Conservation (phyloP, 495 filamentous ascomycete species). For the Chaetomium tenue region DNA sequence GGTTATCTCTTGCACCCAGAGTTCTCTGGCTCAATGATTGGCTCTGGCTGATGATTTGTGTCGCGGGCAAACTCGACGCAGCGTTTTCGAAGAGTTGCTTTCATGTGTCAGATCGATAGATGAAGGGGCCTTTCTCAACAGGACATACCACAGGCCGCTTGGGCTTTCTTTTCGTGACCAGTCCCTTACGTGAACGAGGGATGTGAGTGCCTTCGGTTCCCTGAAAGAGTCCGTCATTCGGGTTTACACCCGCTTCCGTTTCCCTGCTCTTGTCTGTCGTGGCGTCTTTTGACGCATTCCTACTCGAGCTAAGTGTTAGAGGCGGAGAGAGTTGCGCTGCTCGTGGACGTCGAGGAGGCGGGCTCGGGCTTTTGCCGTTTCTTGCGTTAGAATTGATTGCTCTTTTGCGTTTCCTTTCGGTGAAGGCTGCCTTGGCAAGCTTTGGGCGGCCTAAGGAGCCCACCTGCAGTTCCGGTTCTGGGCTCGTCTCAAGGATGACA, state of each 20-base stretch:
- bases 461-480: neutral
- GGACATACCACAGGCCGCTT: slow-evolving; percentile 28
- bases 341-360: neutral
- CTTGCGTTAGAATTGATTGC: neutral
- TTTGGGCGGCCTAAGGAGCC: neutral
- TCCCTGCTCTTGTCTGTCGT: neutral
- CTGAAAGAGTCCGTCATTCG: neutral
- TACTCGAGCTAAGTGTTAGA: neutral
- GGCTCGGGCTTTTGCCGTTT: neutral
- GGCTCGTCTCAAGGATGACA: neutral
- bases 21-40: slow-evolving; percentile 10
- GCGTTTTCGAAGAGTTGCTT: slow-evolving; percentile 27
- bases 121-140: neutral
- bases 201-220: neutral
- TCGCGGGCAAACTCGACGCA: slow-evolving; percentile 24
- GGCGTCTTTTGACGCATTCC: neutral
- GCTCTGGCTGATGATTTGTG: slow-evolving; percentile 26
- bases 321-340: slow-evolving; percentile 1
- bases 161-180: slow-evolving; percentile 22
- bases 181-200: neutral
- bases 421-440: neutral
- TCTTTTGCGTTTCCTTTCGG: neutral
- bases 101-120: neutral
- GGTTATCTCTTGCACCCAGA: neutral
- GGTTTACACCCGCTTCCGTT: neutral